phyloP scores from a whole-genome alignment of 176 grass and related monocot species.

The Triticum dicoccoides region DNA sequence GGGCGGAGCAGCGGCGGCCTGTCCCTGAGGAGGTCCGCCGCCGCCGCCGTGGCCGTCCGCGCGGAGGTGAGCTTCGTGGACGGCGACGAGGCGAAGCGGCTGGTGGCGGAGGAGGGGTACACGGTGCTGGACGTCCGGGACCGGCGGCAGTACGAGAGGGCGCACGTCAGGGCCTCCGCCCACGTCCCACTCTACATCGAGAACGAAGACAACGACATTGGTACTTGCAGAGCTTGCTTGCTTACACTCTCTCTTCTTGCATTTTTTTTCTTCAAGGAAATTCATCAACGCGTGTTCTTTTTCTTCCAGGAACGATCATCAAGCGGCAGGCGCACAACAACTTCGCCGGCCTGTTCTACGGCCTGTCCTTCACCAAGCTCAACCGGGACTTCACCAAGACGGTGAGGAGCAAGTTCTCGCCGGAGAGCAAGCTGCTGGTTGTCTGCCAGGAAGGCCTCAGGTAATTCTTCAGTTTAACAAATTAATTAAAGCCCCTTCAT shows the following conservation, averaged over 20 bases:
- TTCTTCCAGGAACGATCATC: slow-evolving; percentile 63
- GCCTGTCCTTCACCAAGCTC: slow-evolving; percentile 69
- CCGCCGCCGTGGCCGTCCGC: slow-evolving; percentile 14
- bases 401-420: slow-evolving; percentile 64
- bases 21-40: not conserved
- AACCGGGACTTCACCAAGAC: slow-evolving; percentile 69
- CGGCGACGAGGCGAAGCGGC: slow-evolving; percentile 81
- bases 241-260: not conserved
- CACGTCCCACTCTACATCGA: slow-evolving; percentile 81
- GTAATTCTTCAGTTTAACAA: slow-evolving; percentile 24
- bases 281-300: not conserved
- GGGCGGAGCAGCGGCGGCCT: not conserved
- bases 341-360: slow-evolving; percentile 81
- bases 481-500: not conserved
- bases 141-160: slow-evolving; percentile 65
- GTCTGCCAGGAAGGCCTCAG: slow-evolving; percentile 95
- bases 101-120: slow-evolving; percentile 73
- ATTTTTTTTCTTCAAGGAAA: not conserved
- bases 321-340: slow-evolving; percentile 83
- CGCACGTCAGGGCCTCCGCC: slow-evolving; percentile 61
- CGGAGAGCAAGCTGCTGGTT: slow-evolving; percentile 68
- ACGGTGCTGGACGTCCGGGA: slow-evolving; percentile 83
- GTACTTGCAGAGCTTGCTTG: slow-evolving; percentile 23
- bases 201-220: slow-evolving; percentile 81
- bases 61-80: slow-evolving; percentile 79